Evolutionary conservation across 1,139 yeast genomes (phyloP).

Genomic region (Candida mesenterica): DNA sequence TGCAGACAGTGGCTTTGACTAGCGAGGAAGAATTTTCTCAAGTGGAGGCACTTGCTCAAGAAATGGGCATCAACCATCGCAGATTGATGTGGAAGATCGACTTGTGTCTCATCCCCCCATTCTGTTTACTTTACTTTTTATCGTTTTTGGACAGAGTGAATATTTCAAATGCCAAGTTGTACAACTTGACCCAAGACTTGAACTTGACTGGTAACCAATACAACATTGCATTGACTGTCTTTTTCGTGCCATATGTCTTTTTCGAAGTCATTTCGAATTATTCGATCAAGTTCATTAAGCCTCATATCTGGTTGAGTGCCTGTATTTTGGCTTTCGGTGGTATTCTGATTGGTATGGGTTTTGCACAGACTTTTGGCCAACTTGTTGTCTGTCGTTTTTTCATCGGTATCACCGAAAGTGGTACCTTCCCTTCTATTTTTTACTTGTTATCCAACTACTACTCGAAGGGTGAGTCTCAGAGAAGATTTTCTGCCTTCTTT

Average conservation of each 20-base stretch:
- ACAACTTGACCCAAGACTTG: conserved; percentile 57
- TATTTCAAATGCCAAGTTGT: conserved; percentile 70
- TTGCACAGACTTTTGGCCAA: conserved; percentile 55
- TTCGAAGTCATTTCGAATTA: conserved; percentile 70
- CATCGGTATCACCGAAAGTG: conserved; percentile 65
- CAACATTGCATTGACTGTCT: conserved; percentile 62
- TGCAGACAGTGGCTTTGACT: too few relatives aligned
- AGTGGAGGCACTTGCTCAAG: conserved; percentile 29
- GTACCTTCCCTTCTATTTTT: conserved; percentile 73
- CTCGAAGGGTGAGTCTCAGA: conserved; percentile 62
- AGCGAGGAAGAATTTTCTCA: conserved; percentile 14
- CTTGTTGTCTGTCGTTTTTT: conserved; percentile 61
- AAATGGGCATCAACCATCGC: conserved; percentile 37
- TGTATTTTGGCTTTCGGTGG: conserved; percentile 63
- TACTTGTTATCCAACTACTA: conserved; percentile 59
- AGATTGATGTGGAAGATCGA: conserved; percentile 64
- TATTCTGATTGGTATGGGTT: conserved; percentile 65
- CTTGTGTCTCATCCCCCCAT: conserved; percentile 65
- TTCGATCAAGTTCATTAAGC: conserved; percentile 55
- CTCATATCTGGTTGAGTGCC: conserved; percentile 60
- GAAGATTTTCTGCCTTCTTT: conserved; percentile 66
- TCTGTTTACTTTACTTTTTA: conserved; percentile 64
- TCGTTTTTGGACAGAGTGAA: conserved; percentile 73
- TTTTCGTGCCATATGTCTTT: conserved; percentile 68
- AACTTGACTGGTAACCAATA: conserved; percentile 56